Percentiles rank a stretch among this genome's conserved stretches.
Evolutionary conservation across 2,329 filamentous ascomycete species (phyloP).

Genomic region (Verticillium zaregamsianum): DNA sequence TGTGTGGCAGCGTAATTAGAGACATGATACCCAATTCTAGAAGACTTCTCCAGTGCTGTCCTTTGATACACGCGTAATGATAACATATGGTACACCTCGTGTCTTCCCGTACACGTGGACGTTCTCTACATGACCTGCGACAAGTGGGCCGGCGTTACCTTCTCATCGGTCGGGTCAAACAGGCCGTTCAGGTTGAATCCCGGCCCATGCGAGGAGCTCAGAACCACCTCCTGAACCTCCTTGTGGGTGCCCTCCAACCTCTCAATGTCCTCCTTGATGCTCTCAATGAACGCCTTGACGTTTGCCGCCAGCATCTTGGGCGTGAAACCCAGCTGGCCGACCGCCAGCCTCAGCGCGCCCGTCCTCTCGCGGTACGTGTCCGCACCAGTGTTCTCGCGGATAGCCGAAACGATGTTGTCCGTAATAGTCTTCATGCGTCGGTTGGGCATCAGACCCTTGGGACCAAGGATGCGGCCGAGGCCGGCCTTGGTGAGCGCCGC

Average conservation of each 20-base stretch:
- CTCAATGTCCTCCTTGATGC: slow-evolving; percentile 70
- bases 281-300: slow-evolving; percentile 69
- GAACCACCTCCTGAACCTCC: slow-evolving; percentile 58
- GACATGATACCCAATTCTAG: slow-evolving; percentile 24
- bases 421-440: slow-evolving; percentile 86
- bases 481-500: slow-evolving; percentile 76
- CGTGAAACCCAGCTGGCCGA: slow-evolving; percentile 86
- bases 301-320: slow-evolving; percentile 84
- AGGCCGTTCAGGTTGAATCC: slow-evolving; percentile 83
- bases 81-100: slow-evolving; percentile 34
- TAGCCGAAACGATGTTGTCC: slow-evolving; percentile 67
- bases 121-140: slow-evolving; percentile 48
- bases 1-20: slow-evolving; percentile 6
- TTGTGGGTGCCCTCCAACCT: slow-evolving; percentile 35
- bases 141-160: slow-evolving; percentile 48
- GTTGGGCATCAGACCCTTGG: slow-evolving; percentile 88
- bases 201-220: slow-evolving; percentile 83
- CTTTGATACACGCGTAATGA: slow-evolving; percentile 15
- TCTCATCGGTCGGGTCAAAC: slow-evolving; percentile 60
- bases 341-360: slow-evolving; percentile 82
- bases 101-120: background rate
- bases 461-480: slow-evolving; percentile 78
- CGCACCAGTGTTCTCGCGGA: slow-evolving; percentile 78
- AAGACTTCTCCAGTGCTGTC: slow-evolving; percentile 7
- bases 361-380: slow-evolving; percentile 82